Conservation (phyloP, 192 early-diverging fungal genomes). For the Backusella macrospora region DNA sequence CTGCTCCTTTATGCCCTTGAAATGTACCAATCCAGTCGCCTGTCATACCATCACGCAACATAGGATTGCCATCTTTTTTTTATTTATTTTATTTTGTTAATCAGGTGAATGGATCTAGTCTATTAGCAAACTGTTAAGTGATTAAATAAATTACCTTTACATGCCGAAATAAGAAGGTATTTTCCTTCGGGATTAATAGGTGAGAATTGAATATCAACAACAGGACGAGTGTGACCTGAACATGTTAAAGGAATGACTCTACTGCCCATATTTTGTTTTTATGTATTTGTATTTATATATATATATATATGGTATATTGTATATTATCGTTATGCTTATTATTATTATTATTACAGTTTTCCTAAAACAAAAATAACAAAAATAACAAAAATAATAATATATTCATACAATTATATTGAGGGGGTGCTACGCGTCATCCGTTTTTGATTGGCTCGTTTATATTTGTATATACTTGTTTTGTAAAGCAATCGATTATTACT, state of each 20-base stretch:
- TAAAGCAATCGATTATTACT: too few species aligned
- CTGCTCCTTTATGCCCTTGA: slow-evolving; percentile 89
- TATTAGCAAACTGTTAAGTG: not conserved
- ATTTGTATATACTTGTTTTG: too few species aligned
- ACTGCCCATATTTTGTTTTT: not conserved
- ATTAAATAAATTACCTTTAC: slow-evolving; percentile 67
- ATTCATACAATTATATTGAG: not conserved
- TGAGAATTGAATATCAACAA: slow-evolving; percentile 87
- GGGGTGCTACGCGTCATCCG: slow-evolving; percentile 3
- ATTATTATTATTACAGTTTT: not conserved
- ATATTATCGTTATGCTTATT: not conserved
- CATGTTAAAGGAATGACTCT: slow-evolving; percentile 80
- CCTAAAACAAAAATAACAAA: not conserved
- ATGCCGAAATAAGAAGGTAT: slow-evolving; percentile 85
- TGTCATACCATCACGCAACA: slow-evolving; percentile 83
- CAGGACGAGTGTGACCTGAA: slow-evolving; percentile 88
- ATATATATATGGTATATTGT: not conserved
- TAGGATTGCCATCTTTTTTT: slow-evolving; percentile 75
- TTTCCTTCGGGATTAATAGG: slow-evolving; percentile 67
- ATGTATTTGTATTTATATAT: not conserved
- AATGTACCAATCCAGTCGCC: slow-evolving; percentile 96
- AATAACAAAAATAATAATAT: not conserved
- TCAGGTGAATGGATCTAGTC: too few species aligned
- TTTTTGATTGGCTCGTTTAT: not conserved
- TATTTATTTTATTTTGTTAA: too few species aligned